A percentile compares a stretch with the other conserved stretches of the same genome.
phyloP scores from a whole-genome alignment of 2,329 filamentous ascomycete genomes.

The Botrytis hyacinthi region DNA sequence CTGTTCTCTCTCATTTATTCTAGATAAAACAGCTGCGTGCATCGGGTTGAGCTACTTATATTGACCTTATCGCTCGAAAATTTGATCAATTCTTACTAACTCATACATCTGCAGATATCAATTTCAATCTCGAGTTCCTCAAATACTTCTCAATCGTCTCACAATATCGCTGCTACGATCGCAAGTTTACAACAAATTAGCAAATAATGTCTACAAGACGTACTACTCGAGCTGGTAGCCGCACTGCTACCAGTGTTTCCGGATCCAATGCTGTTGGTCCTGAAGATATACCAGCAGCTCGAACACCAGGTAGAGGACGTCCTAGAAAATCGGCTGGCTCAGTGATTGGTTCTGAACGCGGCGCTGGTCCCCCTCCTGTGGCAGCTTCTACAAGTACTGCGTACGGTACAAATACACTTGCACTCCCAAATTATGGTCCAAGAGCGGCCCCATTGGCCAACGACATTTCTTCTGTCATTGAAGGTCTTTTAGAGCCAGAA shows the following conservation, averaged over 20 bases:
- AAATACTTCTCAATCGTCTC: not conserved
- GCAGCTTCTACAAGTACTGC: conserved; percentile 30
- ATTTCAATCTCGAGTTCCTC: not conserved
- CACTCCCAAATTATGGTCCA: conserved; percentile 21
- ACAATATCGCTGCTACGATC: not conserved
- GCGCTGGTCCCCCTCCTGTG: conserved; percentile 27
- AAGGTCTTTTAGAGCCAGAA: conserved; percentile 26
- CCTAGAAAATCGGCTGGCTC: conserved; percentile 12
- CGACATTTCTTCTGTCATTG: conserved; percentile 27
- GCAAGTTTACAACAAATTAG: not conserved
- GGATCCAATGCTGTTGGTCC: conserved; percentile 25
- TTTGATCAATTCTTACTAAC: not conserved
- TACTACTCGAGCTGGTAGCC: conserved; percentile 31
- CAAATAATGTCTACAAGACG: conserved; percentile 33
- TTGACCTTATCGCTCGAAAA: not conserved
- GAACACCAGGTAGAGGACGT: conserved; percentile 22
- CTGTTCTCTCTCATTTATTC: not conserved
- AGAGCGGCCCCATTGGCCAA: conserved; percentile 23
- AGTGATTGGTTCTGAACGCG: conserved; percentile 1
- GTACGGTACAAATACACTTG: conserved; percentile 34
- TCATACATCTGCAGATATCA: conserved; percentile 4
- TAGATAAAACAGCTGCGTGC: not conserved
- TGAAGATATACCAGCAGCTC: conserved; percentile 25
- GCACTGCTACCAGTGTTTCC: conserved; percentile 28
- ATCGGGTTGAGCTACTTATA: not conserved